Conservation (phyloP, 75 land plant genomes). For the Isoetes taiwanensis region DNA sequence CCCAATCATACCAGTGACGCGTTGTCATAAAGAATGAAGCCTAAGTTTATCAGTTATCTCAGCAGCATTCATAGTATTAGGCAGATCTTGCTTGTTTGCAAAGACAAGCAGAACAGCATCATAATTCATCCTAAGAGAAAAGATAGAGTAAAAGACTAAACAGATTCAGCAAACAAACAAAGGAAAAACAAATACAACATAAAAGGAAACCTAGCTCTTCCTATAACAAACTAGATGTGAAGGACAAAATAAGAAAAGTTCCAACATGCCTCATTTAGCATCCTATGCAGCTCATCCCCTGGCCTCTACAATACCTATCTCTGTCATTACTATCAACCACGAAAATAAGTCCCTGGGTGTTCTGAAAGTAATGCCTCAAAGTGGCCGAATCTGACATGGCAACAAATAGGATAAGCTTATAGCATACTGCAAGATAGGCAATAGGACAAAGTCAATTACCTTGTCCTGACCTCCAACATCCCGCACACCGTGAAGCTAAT, state of each 20-base stretch:
- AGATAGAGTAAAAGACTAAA: no score
- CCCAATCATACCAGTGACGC: conserved; percentile 18
- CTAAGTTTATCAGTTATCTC: conserved; percentile 77
- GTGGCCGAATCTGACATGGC: conserved; percentile 62
- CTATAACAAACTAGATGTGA: no score
- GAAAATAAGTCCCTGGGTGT: conserved; percentile 52
- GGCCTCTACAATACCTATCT: conserved; percentile 27
- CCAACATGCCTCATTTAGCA: conserved; percentile 31
- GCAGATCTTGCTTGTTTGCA: conserved; percentile 90
- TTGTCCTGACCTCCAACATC: conserved; percentile 58
- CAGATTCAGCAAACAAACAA: no score
- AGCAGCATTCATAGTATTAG: conserved; percentile 92
- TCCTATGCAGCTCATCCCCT: conserved; percentile 29
- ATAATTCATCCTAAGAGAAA: conserved; percentile 56
- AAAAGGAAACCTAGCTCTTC: no score
- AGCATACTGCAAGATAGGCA: background rate
- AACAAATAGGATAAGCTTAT: no score
- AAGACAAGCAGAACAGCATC: conserved; percentile 82
- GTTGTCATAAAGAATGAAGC: conserved; percentile 18
- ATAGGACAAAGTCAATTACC: conserved; percentile 7
- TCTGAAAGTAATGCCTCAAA: conserved; percentile 70
- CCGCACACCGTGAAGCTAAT: conserved; percentile 62
- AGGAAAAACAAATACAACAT: no score
- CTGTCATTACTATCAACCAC: conserved; percentile 67
- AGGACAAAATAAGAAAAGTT: no score